Percentiles rank a stretch among this genome's conserved stretches.
Evolutionary conservation across 2,329 filamentous ascomycete species (phyloP).

Genomic region (Hawksworthiomyces lignivorus): DNA sequence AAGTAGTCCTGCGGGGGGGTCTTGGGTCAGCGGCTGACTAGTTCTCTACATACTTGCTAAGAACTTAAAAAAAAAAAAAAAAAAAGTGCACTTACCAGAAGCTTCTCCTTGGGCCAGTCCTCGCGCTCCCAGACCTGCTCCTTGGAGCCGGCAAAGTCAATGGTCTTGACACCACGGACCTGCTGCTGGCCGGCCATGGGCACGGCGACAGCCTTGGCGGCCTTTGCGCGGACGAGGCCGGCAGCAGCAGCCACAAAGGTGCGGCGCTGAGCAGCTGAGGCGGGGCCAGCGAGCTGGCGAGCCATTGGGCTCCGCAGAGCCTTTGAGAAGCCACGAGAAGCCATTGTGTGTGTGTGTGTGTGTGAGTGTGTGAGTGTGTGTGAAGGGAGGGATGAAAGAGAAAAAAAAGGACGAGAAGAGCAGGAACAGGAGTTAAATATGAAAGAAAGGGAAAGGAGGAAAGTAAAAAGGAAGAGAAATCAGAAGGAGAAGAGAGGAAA

Average conservation of each 20-base stretch:
- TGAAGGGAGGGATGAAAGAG: constrained; percentile 17
- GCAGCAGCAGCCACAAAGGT: constrained; percentile 55
- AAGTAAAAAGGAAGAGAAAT: not conserved
- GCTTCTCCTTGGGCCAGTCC: constrained; percentile 98
- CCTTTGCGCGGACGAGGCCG: constrained; percentile 46
- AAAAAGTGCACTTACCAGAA: constrained; percentile 59
- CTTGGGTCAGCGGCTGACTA: no score
- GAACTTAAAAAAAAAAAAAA: not conserved
- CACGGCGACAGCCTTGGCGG: constrained; percentile 30
- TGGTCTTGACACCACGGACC: constrained; percentile 89
- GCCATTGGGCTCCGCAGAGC: constrained; percentile 55
- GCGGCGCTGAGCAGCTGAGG: constrained; percentile 53
- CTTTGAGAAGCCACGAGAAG: constrained; percentile 66
- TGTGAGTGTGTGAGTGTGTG: constrained; percentile 6
- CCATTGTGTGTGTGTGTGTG: no score
- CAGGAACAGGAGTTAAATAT: no score
- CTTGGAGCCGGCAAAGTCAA: constrained; percentile 94
- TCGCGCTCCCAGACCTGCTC: constrained; percentile 96
- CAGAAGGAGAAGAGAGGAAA: not conserved
- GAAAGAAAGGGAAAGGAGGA: not conserved
- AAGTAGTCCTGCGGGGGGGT: constrained; percentile 83
- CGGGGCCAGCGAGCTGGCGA: constrained; percentile 55
- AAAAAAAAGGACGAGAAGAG: constrained; percentile 7
- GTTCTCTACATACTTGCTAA: not conserved
- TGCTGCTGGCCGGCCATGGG: constrained; percentile 43